Base-by-base conservation (phyloP, 495 filamentous ascomycete genomes). In the Cenococcum geophilum region DNA sequence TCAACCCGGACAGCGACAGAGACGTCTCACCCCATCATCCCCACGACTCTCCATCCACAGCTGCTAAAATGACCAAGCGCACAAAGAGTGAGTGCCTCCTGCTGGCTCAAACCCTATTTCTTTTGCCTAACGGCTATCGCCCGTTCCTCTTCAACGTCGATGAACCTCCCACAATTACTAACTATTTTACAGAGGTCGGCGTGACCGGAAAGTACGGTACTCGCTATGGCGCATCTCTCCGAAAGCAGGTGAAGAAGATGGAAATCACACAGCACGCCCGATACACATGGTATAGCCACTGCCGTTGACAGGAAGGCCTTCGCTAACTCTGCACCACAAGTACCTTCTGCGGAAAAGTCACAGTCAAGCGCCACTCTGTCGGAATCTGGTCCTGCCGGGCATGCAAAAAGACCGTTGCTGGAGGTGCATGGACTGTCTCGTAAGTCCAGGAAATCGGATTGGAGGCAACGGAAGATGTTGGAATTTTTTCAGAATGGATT, bases 171-270 rank as follows among this genome's bases (percentile, higher is more conserved):
- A 14, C 45, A 49, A 32, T 20, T 49, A 18, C 45, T 49, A 49
- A 49, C 45, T 20, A 1, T 20, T 49, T 18, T 22, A 18, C 45
- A 18, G 64, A 64, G 55, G 65, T 68, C 57, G 61, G 65, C 48
- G 61, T 68, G 36, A 64, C 62, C 66, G 66, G 62, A 37, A 64
- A 43, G 86, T 68, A 69, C 52, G 66, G 66, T 23, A 69, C 66
- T 16, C 66, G 93, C 86, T 98, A 98, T 79, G 93, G 93, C 87
- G 93, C 93, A 76, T 98, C 93, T 73, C 89, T 98, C 79, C 90
- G 93, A 82, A 98, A 97, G 83, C 93, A 97, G 78, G 89, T 97
- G 75, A 98, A 98, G 89, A 96, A 96, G 86, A 96, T 97, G 88
- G 93, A 98, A 87, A 65, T 68, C 62, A 59, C 62, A 20, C 66